These are phyloP conservation scores for Luffa aegyptiaca DNA, from an alignment of 306 rosid species.

Conservation along the genomic window DNA sequence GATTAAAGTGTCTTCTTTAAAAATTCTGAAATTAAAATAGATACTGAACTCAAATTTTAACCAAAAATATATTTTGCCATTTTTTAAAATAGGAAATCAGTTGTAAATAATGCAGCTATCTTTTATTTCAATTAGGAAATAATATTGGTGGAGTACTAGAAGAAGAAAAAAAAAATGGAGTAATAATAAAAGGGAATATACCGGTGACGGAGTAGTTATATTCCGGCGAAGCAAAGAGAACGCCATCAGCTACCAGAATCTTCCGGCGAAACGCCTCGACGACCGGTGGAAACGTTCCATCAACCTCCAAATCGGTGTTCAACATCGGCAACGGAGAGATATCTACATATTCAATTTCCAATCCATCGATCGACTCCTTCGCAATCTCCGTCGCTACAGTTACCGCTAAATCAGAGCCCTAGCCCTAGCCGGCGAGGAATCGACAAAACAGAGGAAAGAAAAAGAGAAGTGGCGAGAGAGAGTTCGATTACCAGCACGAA, in stretches of 20 bases:
- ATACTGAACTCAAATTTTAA: no score
- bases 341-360: slow-evolving; percentile 53
- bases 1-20: no score
- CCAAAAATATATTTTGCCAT: no score
- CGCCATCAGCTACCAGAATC: slow-evolving; percentile 46
- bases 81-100: no score
- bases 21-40: no score
- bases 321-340: slow-evolving; percentile 49
- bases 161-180: no score
- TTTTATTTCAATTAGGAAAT: no score
- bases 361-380: slow-evolving; percentile 29
- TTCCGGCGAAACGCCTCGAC: slow-evolving; percentile 55
- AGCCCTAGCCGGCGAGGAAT: background rate
- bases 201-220: slow-evolving; percentile 72
- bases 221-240: slow-evolving; percentile 82
- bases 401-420: background rate
- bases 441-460: background rate
- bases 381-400: slow-evolving; percentile 48
- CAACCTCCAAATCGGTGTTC: slow-evolving; percentile 58
- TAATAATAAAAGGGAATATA: background rate
- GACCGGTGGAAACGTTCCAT: slow-evolving; percentile 37
- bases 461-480: background rate
- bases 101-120: no score
- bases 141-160: no score
- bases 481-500: slow-evolving; percentile 4